Conservation (phyloP, 2,329 filamentous ascomycete genomes). For the Colletotrichum truncatum region DNA sequence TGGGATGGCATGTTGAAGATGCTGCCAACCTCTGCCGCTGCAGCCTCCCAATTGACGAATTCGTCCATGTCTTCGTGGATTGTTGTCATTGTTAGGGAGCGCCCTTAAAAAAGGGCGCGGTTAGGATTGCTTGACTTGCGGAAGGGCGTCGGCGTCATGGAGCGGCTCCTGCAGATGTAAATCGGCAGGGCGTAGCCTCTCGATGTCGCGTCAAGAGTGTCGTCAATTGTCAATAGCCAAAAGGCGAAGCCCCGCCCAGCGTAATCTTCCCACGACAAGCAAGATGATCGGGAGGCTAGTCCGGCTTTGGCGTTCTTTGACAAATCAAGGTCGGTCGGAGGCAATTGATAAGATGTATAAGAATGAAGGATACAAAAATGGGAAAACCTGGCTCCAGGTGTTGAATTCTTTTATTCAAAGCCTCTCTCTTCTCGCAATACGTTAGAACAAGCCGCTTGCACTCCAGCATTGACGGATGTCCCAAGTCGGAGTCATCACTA, state of each 20-base stretch:
- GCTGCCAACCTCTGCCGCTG: constrained; percentile 48
- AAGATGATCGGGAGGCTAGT: background rate
- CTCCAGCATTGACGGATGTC: constrained; percentile 8
- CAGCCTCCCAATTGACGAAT: constrained; percentile 70
- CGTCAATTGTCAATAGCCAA: constrained; percentile 11
- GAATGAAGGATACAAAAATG: constrained; percentile 11
- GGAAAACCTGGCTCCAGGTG: background rate
- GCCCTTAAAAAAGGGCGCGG: constrained; percentile 23
- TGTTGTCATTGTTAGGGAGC: constrained; percentile 39
- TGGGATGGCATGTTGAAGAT: constrained; percentile 42
- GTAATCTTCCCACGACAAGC: background rate
- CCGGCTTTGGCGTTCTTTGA: constrained; percentile 1
- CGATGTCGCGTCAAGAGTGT: constrained; percentile 1
- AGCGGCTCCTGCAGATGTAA: constrained; percentile 11
- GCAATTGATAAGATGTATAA: constrained; percentile 29
- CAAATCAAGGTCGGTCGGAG: constrained; percentile 17
- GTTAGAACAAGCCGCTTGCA: constrained; percentile 21
- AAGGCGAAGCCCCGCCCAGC: constrained; percentile 25
- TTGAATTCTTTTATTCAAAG: constrained; percentile 28
- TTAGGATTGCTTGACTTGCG: background rate
- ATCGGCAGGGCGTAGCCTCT: constrained; percentile 9
- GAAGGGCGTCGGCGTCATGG: constrained; percentile 26
- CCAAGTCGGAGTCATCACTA: constrained; percentile 26
- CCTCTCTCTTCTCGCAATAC: background rate
- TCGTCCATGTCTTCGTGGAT: constrained; percentile 65